Base-by-base conservation (phyloP, 2,329 filamentous ascomycete genomes). In the Calonectria fujianensis region DNA sequence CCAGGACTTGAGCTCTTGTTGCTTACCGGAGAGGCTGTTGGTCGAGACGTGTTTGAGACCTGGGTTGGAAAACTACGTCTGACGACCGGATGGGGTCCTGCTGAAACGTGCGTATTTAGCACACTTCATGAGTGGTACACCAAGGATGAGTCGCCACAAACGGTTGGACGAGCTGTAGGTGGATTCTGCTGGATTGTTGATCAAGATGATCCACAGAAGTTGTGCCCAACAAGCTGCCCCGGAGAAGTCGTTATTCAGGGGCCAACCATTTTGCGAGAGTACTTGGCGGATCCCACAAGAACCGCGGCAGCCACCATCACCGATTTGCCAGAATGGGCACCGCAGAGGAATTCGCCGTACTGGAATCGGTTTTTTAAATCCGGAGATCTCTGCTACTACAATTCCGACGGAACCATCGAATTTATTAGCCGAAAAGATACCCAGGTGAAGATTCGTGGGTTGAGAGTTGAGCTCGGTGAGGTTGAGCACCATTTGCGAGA, bases 371-470 rank as follows among this genome's bases (percentile, higher is more conserved):
- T 66, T n/a, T 66, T 66, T 41, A 66, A 51, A 10, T 66, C 45
- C 18, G 63, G 39, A 31, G 63, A 66, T 66, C 63, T 66, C 3
- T 63, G 59, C n/a, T 63, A 41, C 16, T 41, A 63, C 9, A 63
- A 63, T 16, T 24, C 59, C 2, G 59, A 63, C n/a, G 59, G 59
- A 3, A 63, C 59, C 1, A 63, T 63, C 5, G 59, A 63, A 35
- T 63, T 63, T 31, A 45, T 63, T 6, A 63, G 59, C 24, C n/a
- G 59, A 41, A 63, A 89, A 76, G 90, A 91, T 77, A 85, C 84
- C 0, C 90, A 91, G 79, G 85, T 91, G 52, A 92, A 92, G 79
- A 82, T 91, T 24, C 85, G 86, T 37, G 91, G 91, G 52, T 90
- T 87, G 70, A 80, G 89, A 29, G 59, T 63, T 13, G 59, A 63